phyloP scores from a whole-genome alignment of 2,329 filamentous ascomycete species.

The Dactylonectria macrodidyma region DNA sequence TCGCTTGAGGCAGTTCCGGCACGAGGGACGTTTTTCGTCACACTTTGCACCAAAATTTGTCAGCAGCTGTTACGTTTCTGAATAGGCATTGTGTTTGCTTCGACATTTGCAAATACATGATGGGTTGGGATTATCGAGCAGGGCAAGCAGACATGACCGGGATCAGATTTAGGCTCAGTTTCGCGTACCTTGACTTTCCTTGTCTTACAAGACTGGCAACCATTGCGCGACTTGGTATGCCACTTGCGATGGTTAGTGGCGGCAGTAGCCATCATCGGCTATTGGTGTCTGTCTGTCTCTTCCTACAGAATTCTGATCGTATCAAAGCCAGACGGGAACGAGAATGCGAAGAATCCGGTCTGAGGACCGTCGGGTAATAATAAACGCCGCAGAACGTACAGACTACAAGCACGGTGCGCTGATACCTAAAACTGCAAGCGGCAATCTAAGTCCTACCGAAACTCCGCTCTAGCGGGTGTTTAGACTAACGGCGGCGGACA shows the following conservation, averaged over 20 bases:
- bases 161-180: not conserved
- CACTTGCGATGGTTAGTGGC: constrained; percentile 8
- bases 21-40: constrained; percentile 27
- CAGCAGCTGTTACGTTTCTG: not conserved
- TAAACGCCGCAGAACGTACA: not conserved
- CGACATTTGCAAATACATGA: no score
- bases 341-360: not conserved
- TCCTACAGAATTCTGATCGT: not conserved
- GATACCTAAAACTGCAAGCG: no score
- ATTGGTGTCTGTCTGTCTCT: not conserved
- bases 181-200: constrained; percentile 25
- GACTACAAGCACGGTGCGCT: no score
- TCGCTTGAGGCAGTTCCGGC: constrained; percentile 23
- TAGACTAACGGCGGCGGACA: no score
- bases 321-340: not conserved
- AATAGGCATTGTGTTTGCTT: constrained; percentile 6
- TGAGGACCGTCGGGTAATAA: not conserved
- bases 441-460: no score
- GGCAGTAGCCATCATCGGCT: not conserved
- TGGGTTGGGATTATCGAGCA: no score
- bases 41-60: constrained; percentile 10
- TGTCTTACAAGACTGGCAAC: constrained; percentile 25
- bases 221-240: constrained; percentile 28
- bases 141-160: not conserved
- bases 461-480: no score